These are phyloP conservation scores for Anacardium occidentale DNA, from an alignment of 345 rosid species.

Conservation along the genomic window DNA sequence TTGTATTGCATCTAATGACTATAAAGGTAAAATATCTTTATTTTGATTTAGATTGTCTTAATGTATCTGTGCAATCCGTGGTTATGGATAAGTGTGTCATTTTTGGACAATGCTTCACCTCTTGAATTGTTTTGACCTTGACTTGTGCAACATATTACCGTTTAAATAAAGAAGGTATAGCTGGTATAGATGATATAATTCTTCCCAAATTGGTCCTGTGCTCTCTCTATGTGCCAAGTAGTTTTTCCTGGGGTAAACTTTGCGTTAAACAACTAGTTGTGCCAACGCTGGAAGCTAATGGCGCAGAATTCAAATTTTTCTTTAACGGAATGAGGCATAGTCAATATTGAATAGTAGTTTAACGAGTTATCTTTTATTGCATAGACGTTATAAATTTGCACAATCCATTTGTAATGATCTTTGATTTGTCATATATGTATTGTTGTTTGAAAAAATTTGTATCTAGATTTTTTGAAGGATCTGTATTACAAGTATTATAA, in stretches of 20 bases:
- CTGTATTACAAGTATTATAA: too few relatives aligned
- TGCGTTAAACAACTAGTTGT: neutral
- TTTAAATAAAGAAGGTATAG: constrained; percentile 1
- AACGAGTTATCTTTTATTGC: too few relatives aligned
- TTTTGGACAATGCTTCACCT: neutral
- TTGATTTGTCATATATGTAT: too few relatives aligned
- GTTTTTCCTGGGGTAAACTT: neutral
- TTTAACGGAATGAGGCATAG: too few relatives aligned
- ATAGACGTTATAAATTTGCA: too few relatives aligned
- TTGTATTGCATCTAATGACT: constrained; percentile 86
- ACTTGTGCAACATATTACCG: neutral
- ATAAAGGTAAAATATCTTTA: constrained; percentile 59
- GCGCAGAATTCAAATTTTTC: too few relatives aligned
- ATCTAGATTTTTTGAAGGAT: too few relatives aligned
- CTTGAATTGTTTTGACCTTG: neutral
- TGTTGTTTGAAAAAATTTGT: too few relatives aligned
- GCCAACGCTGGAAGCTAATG: neutral
- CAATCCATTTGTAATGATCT: too few relatives aligned
- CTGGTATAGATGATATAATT: neutral
- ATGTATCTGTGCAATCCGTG: neutral
- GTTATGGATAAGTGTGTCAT: neutral
- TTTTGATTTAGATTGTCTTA: constrained; percentile 11
- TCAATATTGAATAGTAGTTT: too few relatives aligned
- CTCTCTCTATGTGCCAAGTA: neutral
- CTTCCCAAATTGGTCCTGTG: neutral